Percentiles rank a stretch among this genome's conserved stretches.
Conservation (phyloP, 495 filamentous ascomycete genomes). For the Barbatosphaeria neglecta region DNA sequence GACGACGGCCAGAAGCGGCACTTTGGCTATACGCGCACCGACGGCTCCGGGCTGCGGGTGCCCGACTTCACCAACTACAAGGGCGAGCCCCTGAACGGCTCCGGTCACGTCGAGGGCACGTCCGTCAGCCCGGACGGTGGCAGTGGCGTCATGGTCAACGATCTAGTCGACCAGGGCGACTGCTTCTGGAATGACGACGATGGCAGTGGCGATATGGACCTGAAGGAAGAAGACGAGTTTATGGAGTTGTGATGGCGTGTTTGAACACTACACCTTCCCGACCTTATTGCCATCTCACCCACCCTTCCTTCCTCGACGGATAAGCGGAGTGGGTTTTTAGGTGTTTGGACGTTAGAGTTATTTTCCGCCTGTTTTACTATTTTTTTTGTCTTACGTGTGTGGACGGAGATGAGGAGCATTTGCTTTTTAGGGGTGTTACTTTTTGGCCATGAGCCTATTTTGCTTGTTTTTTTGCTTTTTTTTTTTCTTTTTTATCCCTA, state of each 20-base stretch:
- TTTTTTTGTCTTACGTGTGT: too few species aligned
- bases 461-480: conserved; percentile 2
- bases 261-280: too few species aligned
- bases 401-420: too few species aligned
- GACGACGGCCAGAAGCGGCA: conserved; percentile 26
- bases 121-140: conserved; percentile 62
- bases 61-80: conserved; percentile 88
- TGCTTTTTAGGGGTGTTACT: not conserved
- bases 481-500: conserved; percentile 9
- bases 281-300: too few species aligned
- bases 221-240: conserved; percentile 90
- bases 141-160: conserved; percentile 43
- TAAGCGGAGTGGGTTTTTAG: too few species aligned
- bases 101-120: conserved; percentile 22
- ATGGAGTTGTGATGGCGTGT: conserved; percentile 51
- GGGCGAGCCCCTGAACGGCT: conserved; percentile 55
- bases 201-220: conserved; percentile 45
- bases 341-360: not conserved
- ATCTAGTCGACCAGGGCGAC: conserved; percentile 42
- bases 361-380: not conserved
- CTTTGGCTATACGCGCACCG: conserved; percentile 74
- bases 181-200: conserved; percentile 69
- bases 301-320: too few species aligned
- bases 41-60: conserved; percentile 76
- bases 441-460: too few species aligned